Conservation (phyloP, 805 yeast species). For the Yamadazyma nakazawae region DNA sequence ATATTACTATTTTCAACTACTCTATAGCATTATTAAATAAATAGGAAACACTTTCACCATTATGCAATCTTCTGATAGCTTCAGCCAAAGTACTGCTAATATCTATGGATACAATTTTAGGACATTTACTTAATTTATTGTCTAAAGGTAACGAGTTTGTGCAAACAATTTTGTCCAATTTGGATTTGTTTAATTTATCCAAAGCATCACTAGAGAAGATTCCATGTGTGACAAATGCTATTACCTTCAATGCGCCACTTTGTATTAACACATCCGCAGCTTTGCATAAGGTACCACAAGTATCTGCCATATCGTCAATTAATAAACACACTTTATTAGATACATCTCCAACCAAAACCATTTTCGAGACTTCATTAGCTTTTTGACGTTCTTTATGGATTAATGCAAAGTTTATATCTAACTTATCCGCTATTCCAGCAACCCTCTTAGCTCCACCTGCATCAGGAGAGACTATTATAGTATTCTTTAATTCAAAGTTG, state of each 20-base stretch:
- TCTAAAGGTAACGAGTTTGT: constrained; percentile 80
- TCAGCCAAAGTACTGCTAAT: constrained; percentile 74
- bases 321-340: constrained; percentile 69
- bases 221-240: constrained; percentile 84
- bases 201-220: constrained; percentile 73
- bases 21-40: constrained; percentile 67
- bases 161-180: constrained; percentile 66
- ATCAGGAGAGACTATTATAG: constrained; percentile 82
- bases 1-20: constrained; percentile 1
- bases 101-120: constrained; percentile 66
- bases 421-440: constrained; percentile 76
- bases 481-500: constrained; percentile 51
- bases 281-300: constrained; percentile 82
- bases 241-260: constrained; percentile 66
- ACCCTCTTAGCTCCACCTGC: constrained; percentile 92
- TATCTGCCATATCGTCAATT: constrained; percentile 88
- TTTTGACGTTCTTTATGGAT: constrained; percentile 82
- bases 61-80: constrained; percentile 79
- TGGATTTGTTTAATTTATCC: constrained; percentile 64
- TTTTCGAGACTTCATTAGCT: constrained; percentile 79
- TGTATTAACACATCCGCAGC: constrained; percentile 74
- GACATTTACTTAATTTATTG: constrained; percentile 55
- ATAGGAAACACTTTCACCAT: constrained; percentile 82
- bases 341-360: constrained; percentile 87
- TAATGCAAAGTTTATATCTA: constrained; percentile 78